Evolutionary conservation across 2,329 filamentous ascomycete species (phyloP).

Genomic region (Exophiala calicioides): DNA sequence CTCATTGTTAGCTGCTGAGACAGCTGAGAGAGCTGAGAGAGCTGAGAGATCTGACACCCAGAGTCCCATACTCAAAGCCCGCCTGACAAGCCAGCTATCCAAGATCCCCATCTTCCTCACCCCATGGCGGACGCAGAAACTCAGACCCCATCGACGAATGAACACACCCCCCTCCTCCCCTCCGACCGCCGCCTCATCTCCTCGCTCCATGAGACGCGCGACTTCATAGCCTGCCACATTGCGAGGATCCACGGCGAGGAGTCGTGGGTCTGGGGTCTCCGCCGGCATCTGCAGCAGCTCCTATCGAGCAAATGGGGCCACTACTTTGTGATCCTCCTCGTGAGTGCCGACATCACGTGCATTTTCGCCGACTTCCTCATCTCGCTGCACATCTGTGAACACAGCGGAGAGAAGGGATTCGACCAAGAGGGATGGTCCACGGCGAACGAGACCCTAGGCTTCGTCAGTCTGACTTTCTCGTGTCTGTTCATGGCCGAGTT

Average conservation of each 20-base stretch:
- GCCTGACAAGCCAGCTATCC: too few relatives aligned
- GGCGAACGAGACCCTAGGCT: slow-evolving; percentile 49
- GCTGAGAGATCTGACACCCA: too few relatives aligned
- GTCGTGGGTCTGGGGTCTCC: slow-evolving; percentile 24
- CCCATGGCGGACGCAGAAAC: slow-evolving; percentile 14
- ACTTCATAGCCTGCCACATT: slow-evolving; percentile 21
- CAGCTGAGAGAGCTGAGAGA: too few relatives aligned
- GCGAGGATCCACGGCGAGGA: slow-evolving; percentile 34
- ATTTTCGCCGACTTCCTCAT: slow-evolving; percentile 57
- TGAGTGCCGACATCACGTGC: slow-evolving; percentile 52
- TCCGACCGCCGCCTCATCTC: slow-evolving; percentile 14
- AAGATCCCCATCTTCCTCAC: neutral
- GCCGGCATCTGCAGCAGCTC: slow-evolving; percentile 36
- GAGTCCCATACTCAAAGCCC: too few relatives aligned
- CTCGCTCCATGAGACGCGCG: slow-evolving; percentile 7
- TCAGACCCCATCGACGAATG: slow-evolving; percentile 1
- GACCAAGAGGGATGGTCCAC: slow-evolving; percentile 35
- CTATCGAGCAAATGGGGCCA: slow-evolving; percentile 52
- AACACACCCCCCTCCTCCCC: slow-evolving; percentile 14
- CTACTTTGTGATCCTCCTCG: slow-evolving; percentile 51
- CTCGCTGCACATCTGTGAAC: slow-evolving; percentile 52
- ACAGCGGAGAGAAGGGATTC: slow-evolving; percentile 29
- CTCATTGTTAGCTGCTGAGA: too few relatives aligned
- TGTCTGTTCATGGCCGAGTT: slow-evolving; percentile 67
- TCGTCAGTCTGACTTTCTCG: slow-evolving; percentile 61